Conservation (phyloP, 2,329 filamentous ascomycete species). For the Fusarium sp. region DNA sequence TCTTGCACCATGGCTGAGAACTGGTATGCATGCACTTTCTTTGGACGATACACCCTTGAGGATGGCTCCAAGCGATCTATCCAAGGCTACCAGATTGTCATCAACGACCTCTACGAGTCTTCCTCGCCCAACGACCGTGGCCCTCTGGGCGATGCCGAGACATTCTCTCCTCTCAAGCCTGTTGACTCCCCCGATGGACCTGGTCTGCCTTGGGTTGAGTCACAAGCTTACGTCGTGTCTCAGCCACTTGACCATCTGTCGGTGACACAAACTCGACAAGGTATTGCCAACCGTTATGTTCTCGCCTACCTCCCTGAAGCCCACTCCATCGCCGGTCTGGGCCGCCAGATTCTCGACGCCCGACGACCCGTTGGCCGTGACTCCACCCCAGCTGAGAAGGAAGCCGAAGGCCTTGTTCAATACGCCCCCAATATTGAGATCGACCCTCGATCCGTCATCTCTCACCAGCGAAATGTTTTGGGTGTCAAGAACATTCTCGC, state of each 20-base stretch:
- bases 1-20: constrained; percentile 89
- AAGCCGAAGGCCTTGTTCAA: constrained; percentile 80
- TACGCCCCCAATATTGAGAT: constrained; percentile 85
- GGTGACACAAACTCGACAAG: constrained; percentile 90
- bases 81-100: constrained; percentile 86
- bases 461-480: constrained; percentile 83
- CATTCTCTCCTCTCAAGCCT: constrained; percentile 82
- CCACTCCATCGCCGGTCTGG: constrained; percentile 82
- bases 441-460: constrained; percentile 82
- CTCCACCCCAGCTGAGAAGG: constrained; percentile 79
- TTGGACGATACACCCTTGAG: constrained; percentile 68
- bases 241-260: constrained; percentile 82
- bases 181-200: constrained; percentile 66
- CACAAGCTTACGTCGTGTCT: constrained; percentile 83
- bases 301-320: constrained; percentile 80
- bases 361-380: constrained; percentile 88
- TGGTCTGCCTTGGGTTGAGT: constrained; percentile 78
- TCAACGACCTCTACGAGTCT: constrained; percentile 93
- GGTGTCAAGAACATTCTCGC: constrained; percentile 80
- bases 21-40: constrained; percentile 91
- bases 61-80: constrained; percentile 67
- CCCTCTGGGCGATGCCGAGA: constrained; percentile 73
- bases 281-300: constrained; percentile 86
- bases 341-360: constrained; percentile 83
- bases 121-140: constrained; percentile 85